Evolutionary conservation across 2,329 filamentous ascomycete species (phyloP).

Genomic region (Colletotrichum tropicale): DNA sequence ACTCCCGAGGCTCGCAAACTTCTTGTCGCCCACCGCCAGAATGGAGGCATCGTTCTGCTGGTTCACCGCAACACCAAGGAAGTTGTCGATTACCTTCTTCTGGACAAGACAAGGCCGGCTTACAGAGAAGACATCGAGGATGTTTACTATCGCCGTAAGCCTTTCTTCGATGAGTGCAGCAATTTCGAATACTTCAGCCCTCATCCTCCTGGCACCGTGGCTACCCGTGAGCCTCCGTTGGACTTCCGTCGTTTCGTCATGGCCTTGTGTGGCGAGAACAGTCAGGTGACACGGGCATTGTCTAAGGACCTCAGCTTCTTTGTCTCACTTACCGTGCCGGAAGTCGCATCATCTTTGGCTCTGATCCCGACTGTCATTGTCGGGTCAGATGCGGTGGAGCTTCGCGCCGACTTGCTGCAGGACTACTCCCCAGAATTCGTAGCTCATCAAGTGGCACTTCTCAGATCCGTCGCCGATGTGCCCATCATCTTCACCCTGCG

Average conservation of each 20-base stretch:
- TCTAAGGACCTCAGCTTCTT: slow-evolving; percentile 83
- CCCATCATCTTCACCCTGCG: slow-evolving; percentile 94
- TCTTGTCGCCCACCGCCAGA: slow-evolving; percentile 73
- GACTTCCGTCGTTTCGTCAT: slow-evolving; percentile 76
- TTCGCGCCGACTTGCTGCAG: slow-evolving; percentile 88
- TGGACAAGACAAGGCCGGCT: slow-evolving; percentile 89
- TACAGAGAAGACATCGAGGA: slow-evolving; percentile 92
- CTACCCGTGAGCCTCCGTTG: slow-evolving; percentile 4
- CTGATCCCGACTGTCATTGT: slow-evolving; percentile 76
- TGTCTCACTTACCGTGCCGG: slow-evolving; percentile 84
- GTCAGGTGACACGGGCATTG: slow-evolving; percentile 2
- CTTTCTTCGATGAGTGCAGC: slow-evolving; percentile 91
- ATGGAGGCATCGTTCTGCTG: slow-evolving; percentile 82
- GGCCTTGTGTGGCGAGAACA: slow-evolving; percentile 39
- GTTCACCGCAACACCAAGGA: slow-evolving; percentile 88
- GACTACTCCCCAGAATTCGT: slow-evolving; percentile 80
- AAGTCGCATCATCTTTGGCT: slow-evolving; percentile 67
- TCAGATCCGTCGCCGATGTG: slow-evolving; percentile 73
- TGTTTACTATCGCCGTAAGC: slow-evolving; percentile 87
- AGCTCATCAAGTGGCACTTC: slow-evolving; percentile 77
- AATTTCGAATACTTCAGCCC: slow-evolving; percentile 94
- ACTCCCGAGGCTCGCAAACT: slow-evolving; percentile 78
- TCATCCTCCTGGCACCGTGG: slow-evolving; percentile 39
- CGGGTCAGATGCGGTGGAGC: slow-evolving; percentile 90
- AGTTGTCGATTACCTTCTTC: slow-evolving; percentile 85